Conservation (phyloP, 306 rosid species). For the Carpinus fangiana region DNA sequence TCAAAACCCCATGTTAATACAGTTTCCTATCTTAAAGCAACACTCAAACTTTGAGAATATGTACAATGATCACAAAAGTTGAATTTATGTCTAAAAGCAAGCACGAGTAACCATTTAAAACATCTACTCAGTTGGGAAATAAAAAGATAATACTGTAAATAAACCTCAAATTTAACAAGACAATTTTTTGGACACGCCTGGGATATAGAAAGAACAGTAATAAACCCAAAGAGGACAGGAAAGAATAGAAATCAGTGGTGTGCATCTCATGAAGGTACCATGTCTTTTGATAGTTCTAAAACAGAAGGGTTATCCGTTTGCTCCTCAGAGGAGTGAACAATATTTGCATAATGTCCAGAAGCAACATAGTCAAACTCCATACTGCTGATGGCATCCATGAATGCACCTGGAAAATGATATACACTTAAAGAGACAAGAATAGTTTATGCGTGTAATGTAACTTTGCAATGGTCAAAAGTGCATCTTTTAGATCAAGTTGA, state of each 20-base stretch:
- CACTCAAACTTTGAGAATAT: background rate
- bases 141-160: background rate
- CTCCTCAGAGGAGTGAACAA: slow-evolving; percentile 57
- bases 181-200: slow-evolving; percentile 10
- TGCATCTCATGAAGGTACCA: slow-evolving; percentile 46
- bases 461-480: background rate
- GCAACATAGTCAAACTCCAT: slow-evolving; percentile 90
- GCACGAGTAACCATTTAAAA: background rate
- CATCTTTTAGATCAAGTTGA: slow-evolving; percentile 15
- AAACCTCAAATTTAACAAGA: slow-evolving; percentile 20
- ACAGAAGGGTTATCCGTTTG: slow-evolving; percentile 46
- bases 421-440: slow-evolving; percentile 7
- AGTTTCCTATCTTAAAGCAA: background rate
- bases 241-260: slow-evolving; percentile 16
- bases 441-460: slow-evolving; percentile 3
- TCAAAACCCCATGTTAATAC: background rate
- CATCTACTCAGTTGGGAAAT: background rate
- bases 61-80: background rate
- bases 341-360: slow-evolving; percentile 93
- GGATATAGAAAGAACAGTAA: slow-evolving; percentile 16
- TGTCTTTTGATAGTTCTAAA: slow-evolving; percentile 77
- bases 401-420: slow-evolving; percentile 60
- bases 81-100: background rate
- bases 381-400: slow-evolving; percentile 76
- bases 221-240: slow-evolving; percentile 20